A percentile compares a stretch with the other conserved stretches of the same genome.
Conservation (phyloP, 176 grass and related monocot species). For the Lolium perenne region DNA sequence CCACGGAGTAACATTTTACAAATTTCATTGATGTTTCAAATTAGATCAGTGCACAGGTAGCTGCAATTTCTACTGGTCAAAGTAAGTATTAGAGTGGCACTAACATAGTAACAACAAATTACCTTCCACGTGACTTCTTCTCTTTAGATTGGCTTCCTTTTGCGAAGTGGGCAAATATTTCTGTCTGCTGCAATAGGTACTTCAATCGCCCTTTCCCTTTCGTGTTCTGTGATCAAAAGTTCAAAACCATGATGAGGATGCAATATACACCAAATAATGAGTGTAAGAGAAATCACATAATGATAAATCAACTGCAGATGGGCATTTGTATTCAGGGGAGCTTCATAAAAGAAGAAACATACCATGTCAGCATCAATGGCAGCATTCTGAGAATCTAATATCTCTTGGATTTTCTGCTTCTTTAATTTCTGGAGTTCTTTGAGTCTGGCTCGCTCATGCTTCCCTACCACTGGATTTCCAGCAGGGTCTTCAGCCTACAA, state of each 20-base stretch:
- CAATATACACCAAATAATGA: slow-evolving; percentile 5
- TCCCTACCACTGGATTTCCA: slow-evolving; percentile 47
- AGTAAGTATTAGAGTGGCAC: neutral
- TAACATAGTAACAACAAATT: neutral
- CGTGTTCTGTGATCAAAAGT: slow-evolving; percentile 59
- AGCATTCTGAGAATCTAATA: slow-evolving; percentile 81
- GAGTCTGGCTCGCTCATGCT: slow-evolving; percentile 76
- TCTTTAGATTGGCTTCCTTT: slow-evolving; percentile 75
- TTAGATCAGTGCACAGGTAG: neutral
- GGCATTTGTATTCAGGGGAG: neutral
- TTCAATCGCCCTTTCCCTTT: slow-evolving; percentile 89
- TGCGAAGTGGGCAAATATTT: slow-evolving; percentile 95
- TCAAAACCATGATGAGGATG: slow-evolving; percentile 22
- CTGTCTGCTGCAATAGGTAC: slow-evolving; percentile 90
- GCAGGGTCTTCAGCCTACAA: no score
- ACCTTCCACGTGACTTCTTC: slow-evolving; percentile 85
- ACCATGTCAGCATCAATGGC: slow-evolving; percentile 93
- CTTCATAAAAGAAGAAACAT: slow-evolving; percentile 8
- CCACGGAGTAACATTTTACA: neutral
- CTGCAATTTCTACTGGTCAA: slow-evolving; percentile 22
- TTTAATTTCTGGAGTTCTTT: slow-evolving; percentile 76
- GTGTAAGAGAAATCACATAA: neutral
- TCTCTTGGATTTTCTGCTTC: slow-evolving; percentile 83
- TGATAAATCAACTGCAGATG: neutral
- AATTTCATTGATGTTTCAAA: neutral